Conservation (phyloP, 345 rosid genomes). For the Triadica sebifera region DNA sequence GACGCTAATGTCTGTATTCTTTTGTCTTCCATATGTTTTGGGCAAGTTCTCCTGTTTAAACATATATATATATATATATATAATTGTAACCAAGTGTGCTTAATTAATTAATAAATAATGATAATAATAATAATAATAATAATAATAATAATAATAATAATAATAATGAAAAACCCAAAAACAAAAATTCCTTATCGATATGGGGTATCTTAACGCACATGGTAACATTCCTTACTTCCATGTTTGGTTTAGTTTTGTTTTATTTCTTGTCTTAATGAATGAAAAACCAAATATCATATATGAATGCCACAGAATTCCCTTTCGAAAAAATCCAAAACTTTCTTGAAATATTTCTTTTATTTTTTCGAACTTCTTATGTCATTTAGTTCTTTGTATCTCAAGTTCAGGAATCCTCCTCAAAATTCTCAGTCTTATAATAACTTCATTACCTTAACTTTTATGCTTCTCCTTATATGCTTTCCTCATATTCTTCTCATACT, state of each 20-base stretch:
- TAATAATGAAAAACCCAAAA: background rate
- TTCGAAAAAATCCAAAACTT: constrained; percentile 35
- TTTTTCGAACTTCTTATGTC: constrained; percentile 39
- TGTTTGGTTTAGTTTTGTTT: constrained; percentile 35
- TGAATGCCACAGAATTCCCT: constrained; percentile 53
- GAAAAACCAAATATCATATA: constrained; percentile 29
- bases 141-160: background rate
- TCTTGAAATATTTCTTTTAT: constrained; percentile 1
- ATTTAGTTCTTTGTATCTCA: constrained; percentile 53
- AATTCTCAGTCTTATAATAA: constrained; percentile 30
- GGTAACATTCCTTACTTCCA: constrained; percentile 48
- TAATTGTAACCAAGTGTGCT: background rate
- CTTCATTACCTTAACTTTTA: constrained; percentile 40
- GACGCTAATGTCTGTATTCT: constrained; percentile 36
- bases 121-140: no score
- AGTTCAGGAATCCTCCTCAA: constrained; percentile 59
- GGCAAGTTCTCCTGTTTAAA: constrained; percentile 25
- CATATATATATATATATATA: no score
- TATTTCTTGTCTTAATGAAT: constrained; percentile 33
- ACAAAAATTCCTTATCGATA: background rate
- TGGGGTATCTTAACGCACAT: constrained; percentile 44
- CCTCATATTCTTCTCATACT: constrained; percentile 54
- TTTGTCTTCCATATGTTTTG: constrained; percentile 39
- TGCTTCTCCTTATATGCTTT: constrained; percentile 25
- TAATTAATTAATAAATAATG: no score